Evolutionary conservation across 2,329 filamentous ascomycete species (phyloP), one percentile per base, ranked within the genome.

Genomic region (Penicillium hordei): DNA sequence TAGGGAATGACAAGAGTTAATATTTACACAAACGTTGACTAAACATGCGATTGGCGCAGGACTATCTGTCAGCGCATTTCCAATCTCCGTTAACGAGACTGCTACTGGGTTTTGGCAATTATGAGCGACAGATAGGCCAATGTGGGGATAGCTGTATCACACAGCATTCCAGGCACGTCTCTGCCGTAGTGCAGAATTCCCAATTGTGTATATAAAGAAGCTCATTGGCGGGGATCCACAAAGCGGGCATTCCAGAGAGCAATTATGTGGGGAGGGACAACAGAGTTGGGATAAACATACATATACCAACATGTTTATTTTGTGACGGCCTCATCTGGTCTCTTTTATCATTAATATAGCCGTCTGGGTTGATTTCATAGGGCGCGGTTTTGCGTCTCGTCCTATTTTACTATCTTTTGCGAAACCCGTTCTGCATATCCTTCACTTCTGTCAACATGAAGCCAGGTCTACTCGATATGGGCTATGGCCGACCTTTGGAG

Each of bases 401-500:
- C 3, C 10, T 17, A 19, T 34, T 29, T 34, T 23, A 3, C 25
- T 23, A 15, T 25, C 7, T 27, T 38, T 23, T 1, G 2, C 8
- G 2, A 17, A 19, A 4, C 10, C 1, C 10, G 4, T 39, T 39
- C n/a, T 15, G 34, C 12, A 23, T 17, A 19, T 33, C 21, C 9
- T 29, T 25, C 13, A 27, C 15, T n/a, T 5, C 8, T 10, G 1
- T 36, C 29, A 21, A 38, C 3, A 58, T 58, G 55, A 58, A 58
- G 4, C 43, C 44, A 29, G 44, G 50, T 9, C 43, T 51, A 42
- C 39, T 58, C 4, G 55, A 58, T 33, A 38, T 58, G 55, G 55
- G 55, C 34, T 48, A 48, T 54, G 50, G 44, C 36, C 50, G 55
- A 10, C 51, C 44, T 15, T 38, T 58, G 23, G 55, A 58, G 33